phyloP scores from a whole-genome alignment of 768 basidiomycete species.

The Dendrothele bispora region DNA sequence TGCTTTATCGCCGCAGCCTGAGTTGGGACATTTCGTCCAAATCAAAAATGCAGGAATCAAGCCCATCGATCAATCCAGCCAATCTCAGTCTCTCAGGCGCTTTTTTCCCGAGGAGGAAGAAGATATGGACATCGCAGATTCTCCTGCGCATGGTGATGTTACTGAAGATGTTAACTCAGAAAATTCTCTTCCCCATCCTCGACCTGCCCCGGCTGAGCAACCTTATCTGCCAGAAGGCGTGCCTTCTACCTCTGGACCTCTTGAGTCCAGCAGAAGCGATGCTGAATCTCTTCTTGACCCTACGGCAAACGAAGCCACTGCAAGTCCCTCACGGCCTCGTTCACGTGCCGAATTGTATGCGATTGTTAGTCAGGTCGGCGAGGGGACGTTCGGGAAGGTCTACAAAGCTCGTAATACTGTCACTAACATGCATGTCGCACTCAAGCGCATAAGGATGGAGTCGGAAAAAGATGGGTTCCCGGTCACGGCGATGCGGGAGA shows the following conservation, averaged over 20 bases:
- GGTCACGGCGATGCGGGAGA: constrained; percentile 98
- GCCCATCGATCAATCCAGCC: constrained; percentile 57
- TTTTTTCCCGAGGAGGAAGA: constrained; percentile 88
- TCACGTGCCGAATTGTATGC: constrained; percentile 66
- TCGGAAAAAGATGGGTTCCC: constrained; percentile 97
- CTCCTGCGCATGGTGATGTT: neutral
- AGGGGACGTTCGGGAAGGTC: constrained; percentile 78
- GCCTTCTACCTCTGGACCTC: neutral
- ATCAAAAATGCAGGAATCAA: constrained; percentile 58
- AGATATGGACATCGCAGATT: constrained; percentile 42
- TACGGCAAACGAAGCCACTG: too few relatives aligned
- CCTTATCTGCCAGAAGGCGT: neutral
- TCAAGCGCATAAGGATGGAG: constrained; percentile 98
- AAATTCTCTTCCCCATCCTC: neutral
- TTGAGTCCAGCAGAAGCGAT: too few relatives aligned
- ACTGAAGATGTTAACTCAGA: neutral
- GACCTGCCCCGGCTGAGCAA: neutral
- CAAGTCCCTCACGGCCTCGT: constrained; percentile 1
- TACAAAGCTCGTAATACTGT: constrained; percentile 54
- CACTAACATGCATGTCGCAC: constrained; percentile 76
- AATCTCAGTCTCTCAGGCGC: constrained; percentile 61
- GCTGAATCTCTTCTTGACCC: too few relatives aligned
- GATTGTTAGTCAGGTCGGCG: constrained; percentile 92
- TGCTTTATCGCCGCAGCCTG: too few relatives aligned
- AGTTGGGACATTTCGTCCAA: too few relatives aligned